Conservation (phyloP, 2,329 filamentous ascomycete genomes). For the Neonectria coccinea region DNA sequence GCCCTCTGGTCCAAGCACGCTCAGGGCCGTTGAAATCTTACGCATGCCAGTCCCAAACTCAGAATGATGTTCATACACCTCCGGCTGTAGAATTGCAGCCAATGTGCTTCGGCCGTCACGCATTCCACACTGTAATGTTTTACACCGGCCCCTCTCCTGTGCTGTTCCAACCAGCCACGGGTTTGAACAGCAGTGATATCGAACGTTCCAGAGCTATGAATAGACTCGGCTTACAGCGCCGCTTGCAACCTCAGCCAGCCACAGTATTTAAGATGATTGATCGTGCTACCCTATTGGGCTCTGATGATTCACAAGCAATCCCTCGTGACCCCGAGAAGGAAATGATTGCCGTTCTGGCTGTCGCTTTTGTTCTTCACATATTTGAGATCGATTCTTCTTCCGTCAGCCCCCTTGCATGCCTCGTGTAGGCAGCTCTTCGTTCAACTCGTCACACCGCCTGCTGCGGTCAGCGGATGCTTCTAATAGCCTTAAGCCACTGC, state of each 20-base stretch:
- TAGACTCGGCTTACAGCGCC: neutral
- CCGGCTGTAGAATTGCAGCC: neutral
- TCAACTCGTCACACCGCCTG: neutral
- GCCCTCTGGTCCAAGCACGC: neutral
- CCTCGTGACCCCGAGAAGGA: neutral
- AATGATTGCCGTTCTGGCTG: neutral
- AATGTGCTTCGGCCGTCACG: neutral
- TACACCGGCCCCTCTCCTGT: neutral
- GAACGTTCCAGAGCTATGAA: constrained; percentile 8
- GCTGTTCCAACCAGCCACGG: neutral
- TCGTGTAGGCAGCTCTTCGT: neutral
- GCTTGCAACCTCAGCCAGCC: constrained; percentile 5
- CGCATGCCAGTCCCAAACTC: neutral
- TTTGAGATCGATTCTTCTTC: neutral
- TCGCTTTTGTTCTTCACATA: neutral
- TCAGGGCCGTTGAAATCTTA: neutral
- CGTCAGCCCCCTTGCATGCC: constrained; percentile 1
- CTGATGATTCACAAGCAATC: neutral
- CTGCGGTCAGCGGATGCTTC: neutral
- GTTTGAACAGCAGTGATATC: neutral
- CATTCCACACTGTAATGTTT: neutral
- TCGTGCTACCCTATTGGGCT: neutral
- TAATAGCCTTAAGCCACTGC: constrained; percentile 1
- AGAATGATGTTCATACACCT: neutral
- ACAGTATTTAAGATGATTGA: neutral